Evolutionary conservation across 1,284 basidiomycete species (phyloP), one percentile per base, ranked within the genome.

Genomic region (Heterobasidion annosum): DNA sequence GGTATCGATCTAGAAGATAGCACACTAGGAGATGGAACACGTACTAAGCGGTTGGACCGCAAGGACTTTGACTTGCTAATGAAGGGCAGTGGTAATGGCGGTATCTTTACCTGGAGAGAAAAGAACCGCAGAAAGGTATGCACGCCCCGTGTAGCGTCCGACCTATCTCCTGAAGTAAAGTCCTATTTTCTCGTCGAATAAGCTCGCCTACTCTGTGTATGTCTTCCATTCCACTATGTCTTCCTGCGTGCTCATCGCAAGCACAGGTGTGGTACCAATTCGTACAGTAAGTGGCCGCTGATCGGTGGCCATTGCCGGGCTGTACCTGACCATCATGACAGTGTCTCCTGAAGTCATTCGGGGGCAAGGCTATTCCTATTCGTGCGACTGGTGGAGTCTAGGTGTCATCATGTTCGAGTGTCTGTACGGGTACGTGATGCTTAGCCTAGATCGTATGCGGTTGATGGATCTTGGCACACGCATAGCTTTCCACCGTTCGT

Each of bases 321-420:
- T 10, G 19, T 50, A 34, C 55, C 54, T 47, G 57, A 52, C 6
- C 25, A 25, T 25, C 25, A 25, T 45, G 49, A 63, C 69, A 87
- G 90, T 92, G 92, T 93, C 91, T 9, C 93, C 93, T 34, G 96
- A 98, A 68, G 95, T 98, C 44, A 91, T 99, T 62, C 82, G 93
- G 64, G 88, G 88, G 16, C 86, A 89, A 65, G 95, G 94, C 25
- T 98, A 98, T 70, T 86, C 91, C 49, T 95, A 91, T 70, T 90
- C 88, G 37, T 97, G 93, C 67, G 95, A 98, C 67, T 98, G 94
- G 94, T 98, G 96, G 95, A 93, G 91, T 67, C 77, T 98, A 50
- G 94, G 94, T 19, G 88, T 96, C 53, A 96, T 97, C 66, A 86
- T 93, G 81, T 91, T 85, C 63, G 91, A 93, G 68, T 93, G 90